A percentile compares a stretch with the other conserved stretches of the same genome.
phyloP scores from a whole-genome alignment of 495 filamentous ascomycete genomes.

The Penicillium lagena region DNA sequence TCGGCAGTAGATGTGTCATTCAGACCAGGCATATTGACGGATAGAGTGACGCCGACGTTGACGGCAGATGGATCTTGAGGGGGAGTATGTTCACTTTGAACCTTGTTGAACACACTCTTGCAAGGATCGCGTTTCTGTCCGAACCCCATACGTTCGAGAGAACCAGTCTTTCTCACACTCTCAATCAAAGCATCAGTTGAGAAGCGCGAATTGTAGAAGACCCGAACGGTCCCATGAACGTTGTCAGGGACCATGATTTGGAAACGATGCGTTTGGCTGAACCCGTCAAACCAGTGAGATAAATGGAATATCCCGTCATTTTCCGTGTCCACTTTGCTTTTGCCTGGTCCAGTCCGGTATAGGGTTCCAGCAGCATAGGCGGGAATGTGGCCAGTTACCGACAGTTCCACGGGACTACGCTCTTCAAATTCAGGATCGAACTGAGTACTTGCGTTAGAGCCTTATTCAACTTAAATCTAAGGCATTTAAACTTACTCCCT shows the following conservation, averaged over 20 bases:
- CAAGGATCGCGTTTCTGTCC: constrained; percentile 64
- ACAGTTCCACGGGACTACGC: constrained; percentile 39
- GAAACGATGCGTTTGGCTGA: constrained; percentile 69
- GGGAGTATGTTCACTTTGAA: constrained; percentile 47
- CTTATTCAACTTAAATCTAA: neutral
- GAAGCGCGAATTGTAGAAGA: constrained; percentile 68
- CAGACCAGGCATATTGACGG: constrained; percentile 50
- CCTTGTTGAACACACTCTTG: constrained; percentile 57
- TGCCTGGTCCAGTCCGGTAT: constrained; percentile 67
- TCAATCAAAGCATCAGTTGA: constrained; percentile 52
- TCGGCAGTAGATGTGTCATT: constrained; percentile 2
- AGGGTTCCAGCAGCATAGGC: constrained; percentile 54
- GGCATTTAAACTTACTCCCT: constrained; percentile 10
- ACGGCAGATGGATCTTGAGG: constrained; percentile 16
- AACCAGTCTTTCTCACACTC: constrained; percentile 46
- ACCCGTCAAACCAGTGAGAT: constrained; percentile 77
- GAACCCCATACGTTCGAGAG: constrained; percentile 43
- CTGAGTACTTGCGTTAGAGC: constrained; percentile 16
- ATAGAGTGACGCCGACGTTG: constrained; percentile 59
- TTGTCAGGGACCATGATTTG: constrained; percentile 42
- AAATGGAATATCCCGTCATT: constrained; percentile 47
- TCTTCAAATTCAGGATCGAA: constrained; percentile 47
- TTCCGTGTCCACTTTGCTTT: constrained; percentile 48
- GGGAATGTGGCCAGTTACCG: constrained; percentile 43
- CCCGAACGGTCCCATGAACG: constrained; percentile 22